Evolutionary conservation across 2,329 filamentous ascomycete species (phyloP).

Genomic region (Calonectria pauciramosa): DNA sequence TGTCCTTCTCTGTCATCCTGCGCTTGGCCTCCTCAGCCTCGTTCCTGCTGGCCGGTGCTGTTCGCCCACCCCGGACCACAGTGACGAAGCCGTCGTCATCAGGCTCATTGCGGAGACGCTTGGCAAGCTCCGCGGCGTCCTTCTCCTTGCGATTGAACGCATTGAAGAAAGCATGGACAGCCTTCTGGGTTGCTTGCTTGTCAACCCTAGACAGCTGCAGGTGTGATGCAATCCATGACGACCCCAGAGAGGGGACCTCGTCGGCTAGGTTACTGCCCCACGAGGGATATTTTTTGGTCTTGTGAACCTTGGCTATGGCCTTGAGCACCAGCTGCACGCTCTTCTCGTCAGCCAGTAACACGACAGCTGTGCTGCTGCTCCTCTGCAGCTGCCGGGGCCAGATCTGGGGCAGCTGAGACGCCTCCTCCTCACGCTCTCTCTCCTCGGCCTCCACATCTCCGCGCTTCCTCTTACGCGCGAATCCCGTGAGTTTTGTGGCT

Average conservation of each 20-base stretch:
- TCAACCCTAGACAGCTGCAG: slow-evolving; percentile 80
- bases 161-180: slow-evolving; percentile 88
- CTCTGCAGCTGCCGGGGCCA: slow-evolving; percentile 80
- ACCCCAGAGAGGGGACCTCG: slow-evolving; percentile 71
- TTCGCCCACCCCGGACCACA: slow-evolving; percentile 83
- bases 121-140: slow-evolving; percentile 73
- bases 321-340: slow-evolving; percentile 84
- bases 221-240: slow-evolving; percentile 73
- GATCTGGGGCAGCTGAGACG: slow-evolving; percentile 74
- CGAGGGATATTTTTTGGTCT: slow-evolving; percentile 70
- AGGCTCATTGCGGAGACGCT: slow-evolving; percentile 79
- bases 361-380: slow-evolving; percentile 84
- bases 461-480: slow-evolving; percentile 58
- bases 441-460: slow-evolving; percentile 68
- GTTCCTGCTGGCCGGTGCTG: slow-evolving; percentile 80
- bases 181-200: slow-evolving; percentile 74
- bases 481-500: slow-evolving; percentile 54
- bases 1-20: slow-evolving; percentile 73
- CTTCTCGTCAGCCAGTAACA: slow-evolving; percentile 85
- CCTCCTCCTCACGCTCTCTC: slow-evolving; percentile 67
- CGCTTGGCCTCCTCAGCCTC: slow-evolving; percentile 74
- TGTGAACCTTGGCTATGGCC: slow-evolving; percentile 74
- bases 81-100: slow-evolving; percentile 98
- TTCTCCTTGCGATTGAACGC: slow-evolving; percentile 81
- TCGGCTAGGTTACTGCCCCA: slow-evolving; percentile 77